A percentile compares a stretch with the other conserved stretches of the same genome.
These are phyloP conservation scores for Cenchrus purpureus DNA, from an alignment of 176 grass and related monocot genomes.

Conservation along the genomic window DNA sequence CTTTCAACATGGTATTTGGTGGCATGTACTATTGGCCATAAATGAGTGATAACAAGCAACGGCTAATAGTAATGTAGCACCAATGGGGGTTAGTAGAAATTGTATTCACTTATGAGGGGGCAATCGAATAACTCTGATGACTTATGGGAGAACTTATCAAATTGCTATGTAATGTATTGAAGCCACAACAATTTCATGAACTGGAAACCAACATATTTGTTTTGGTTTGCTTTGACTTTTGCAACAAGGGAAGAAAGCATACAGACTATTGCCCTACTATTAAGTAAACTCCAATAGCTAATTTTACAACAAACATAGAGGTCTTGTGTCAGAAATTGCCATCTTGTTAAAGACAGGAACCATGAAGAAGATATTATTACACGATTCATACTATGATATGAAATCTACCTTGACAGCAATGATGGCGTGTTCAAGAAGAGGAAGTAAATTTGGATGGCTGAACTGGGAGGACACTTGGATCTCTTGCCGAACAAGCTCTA, in stretches of 20 bases:
- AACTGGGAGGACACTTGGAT: slow-evolving; percentile 82
- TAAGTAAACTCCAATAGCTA: neutral
- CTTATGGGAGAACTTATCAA: neutral
- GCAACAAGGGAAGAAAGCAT: slow-evolving; percentile 2
- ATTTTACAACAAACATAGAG: neutral
- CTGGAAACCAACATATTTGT: neutral
- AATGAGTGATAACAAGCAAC: neutral
- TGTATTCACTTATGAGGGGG: neutral
- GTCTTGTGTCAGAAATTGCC: neutral
- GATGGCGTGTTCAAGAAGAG: slow-evolving; percentile 83
- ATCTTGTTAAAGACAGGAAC: neutral
- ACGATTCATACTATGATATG: neutral
- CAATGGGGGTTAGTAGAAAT: neutral
- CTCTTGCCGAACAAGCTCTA: slow-evolving; percentile 81
- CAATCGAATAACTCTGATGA: neutral
- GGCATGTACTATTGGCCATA: neutral
- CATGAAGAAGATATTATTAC: neutral
- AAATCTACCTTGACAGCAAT: slow-evolving; percentile 77
- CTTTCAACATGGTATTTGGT: neutral
- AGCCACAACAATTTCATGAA: slow-evolving; percentile 1
- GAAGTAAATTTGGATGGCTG: slow-evolving; percentile 93
- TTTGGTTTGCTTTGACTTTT: neutral
- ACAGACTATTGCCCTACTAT: neutral
- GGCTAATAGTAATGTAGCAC: neutral
- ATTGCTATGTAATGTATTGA: neutral